Percentiles rank a stretch among this genome's conserved stretches.
Evolutionary conservation across 192 early-diverging fungal species (phyloP).

Genomic region (Coemansia sp.): DNA sequence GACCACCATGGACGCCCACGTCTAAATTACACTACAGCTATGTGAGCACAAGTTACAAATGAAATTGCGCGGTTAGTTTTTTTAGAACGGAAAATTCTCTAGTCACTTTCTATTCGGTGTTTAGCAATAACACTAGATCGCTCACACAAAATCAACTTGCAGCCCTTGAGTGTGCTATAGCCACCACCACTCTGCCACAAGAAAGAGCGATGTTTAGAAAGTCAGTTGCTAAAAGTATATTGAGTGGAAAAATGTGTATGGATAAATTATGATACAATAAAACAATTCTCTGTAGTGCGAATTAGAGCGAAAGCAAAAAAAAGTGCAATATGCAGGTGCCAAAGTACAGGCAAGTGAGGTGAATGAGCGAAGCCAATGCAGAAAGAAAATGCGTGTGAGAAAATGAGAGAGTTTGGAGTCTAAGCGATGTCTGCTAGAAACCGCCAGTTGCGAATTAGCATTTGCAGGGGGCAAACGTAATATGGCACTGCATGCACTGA

Average conservation of each 20-base stretch:
- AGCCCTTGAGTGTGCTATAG: too few relatives aligned
- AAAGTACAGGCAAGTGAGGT: too few relatives aligned
- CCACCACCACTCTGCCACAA: too few relatives aligned
- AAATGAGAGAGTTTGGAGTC: too few relatives aligned
- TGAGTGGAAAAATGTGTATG: background rate
- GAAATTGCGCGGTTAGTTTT: background rate
- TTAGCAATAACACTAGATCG: constrained; percentile 1
- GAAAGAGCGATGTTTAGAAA: too few relatives aligned
- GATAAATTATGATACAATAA: background rate
- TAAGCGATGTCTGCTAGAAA: too few relatives aligned
- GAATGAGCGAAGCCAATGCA: too few relatives aligned
- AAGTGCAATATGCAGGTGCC: too few relatives aligned
- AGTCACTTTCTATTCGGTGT: background rate
- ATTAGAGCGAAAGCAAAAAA: too few relatives aligned
- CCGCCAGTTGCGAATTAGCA: too few relatives aligned
- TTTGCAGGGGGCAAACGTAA: constrained; percentile 19
- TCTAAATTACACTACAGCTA: constrained; percentile 15
- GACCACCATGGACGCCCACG: constrained; percentile 52
- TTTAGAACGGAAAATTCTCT: constrained; percentile 1
- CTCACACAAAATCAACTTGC: background rate
- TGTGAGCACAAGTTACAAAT: background rate
- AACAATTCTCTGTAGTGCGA: too few relatives aligned
- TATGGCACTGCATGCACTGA: constrained; percentile 45
- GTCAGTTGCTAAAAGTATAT: background rate
- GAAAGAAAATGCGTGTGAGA: too few relatives aligned